Evolutionary conservation across 2,329 filamentous ascomycete genomes (phyloP).

Genomic region (Penicillium sp.): DNA sequence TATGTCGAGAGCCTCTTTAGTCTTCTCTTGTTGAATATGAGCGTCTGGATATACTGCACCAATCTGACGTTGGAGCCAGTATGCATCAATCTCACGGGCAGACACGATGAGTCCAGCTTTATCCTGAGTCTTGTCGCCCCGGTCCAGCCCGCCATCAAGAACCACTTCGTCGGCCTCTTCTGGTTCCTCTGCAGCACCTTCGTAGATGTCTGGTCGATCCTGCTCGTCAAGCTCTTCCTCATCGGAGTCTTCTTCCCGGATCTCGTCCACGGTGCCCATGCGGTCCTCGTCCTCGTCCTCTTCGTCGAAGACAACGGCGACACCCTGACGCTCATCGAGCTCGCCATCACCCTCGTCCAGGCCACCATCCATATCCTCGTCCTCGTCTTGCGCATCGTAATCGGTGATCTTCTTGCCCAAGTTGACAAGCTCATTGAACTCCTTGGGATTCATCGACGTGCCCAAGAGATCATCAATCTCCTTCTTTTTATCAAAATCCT

Average conservation of each 20-base stretch:
- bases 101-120: slow-evolving; percentile 62
- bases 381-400: slow-evolving; percentile 94
- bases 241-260: slow-evolving; percentile 82
- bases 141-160: slow-evolving; percentile 65
- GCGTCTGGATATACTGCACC: slow-evolving; percentile 86
- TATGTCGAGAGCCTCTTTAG: slow-evolving; percentile 77
- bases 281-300: slow-evolving; percentile 85
- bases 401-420: slow-evolving; percentile 98
- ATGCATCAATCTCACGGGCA: slow-evolving; percentile 91
- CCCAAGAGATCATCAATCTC: slow-evolving; percentile 93
- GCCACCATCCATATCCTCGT: slow-evolving; percentile 79
- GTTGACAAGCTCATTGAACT: slow-evolving; percentile 97
- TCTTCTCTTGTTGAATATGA: slow-evolving; percentile 91
- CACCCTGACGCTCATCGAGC: slow-evolving; percentile 91
- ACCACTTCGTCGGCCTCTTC: slow-evolving; percentile 72
- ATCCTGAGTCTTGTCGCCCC: slow-evolving; percentile 47
- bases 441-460: slow-evolving; percentile 76
- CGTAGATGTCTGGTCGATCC: slow-evolving; percentile 56
- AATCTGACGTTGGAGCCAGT: slow-evolving; percentile 94
- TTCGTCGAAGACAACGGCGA: slow-evolving; percentile 95
- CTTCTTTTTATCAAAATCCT: slow-evolving; percentile 98
- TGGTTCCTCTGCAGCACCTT: slow-evolving; percentile 42
- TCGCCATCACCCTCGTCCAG: slow-evolving; percentile 69
- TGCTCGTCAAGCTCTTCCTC: slow-evolving; percentile 71
- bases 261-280: slow-evolving; percentile 75